Evolutionary conservation across 371 early-diverging fungal species (phyloP).

Genomic region (Mortierella sp.): DNA sequence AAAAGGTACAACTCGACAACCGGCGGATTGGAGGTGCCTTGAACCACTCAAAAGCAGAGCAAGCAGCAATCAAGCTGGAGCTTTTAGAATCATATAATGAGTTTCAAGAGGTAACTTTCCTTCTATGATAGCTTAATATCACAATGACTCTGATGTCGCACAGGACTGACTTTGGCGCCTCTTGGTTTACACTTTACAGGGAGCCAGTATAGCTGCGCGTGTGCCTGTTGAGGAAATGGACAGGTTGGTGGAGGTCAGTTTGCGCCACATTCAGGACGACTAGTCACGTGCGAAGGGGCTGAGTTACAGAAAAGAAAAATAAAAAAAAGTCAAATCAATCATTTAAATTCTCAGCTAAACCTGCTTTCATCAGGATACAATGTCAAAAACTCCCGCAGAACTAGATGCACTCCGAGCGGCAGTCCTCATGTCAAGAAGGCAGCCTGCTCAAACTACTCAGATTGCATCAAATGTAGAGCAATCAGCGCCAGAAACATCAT

Average conservation of each 20-base stretch:
- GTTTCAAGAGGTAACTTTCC: constrained; percentile 36
- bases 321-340: neutral
- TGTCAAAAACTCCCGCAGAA: constrained; percentile 18
- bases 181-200: neutral
- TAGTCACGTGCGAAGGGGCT: neutral
- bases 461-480: neutral
- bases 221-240: constrained; percentile 13
- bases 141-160: neutral
- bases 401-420: constrained; percentile 39
- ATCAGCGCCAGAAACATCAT: neutral
- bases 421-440: constrained; percentile 34
- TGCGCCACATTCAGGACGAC: neutral
- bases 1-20: constrained; percentile 44
- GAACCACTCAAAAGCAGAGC: constrained; percentile 37
- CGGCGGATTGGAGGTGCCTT: constrained; percentile 39
- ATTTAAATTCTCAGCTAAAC: neutral
- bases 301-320: neutral
- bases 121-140: neutral
- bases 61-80: constrained; percentile 28
- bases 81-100: constrained; percentile 36
- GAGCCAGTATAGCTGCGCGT: constrained; percentile 4
- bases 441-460: neutral
- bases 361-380: neutral
- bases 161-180: neutral
- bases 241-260: neutral